Base-by-base conservation (phyloP, 164 flowering plant species). In the Kalanchoe fedtschenkoi region DNA sequence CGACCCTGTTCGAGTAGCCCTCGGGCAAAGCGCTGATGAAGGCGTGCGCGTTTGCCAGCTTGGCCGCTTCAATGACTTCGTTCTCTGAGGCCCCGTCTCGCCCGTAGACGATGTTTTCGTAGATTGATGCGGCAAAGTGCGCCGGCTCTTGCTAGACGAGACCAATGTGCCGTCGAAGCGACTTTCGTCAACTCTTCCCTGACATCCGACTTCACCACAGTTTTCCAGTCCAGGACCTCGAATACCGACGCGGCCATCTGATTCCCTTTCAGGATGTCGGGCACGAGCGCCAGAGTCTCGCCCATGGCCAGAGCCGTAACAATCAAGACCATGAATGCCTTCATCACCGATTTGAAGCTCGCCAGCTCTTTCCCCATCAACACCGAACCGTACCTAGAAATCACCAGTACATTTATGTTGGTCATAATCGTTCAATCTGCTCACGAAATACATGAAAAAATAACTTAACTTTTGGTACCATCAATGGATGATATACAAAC, bases 101-200 rank as follows among this genome's bases (percentile, higher is more conserved):
- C 9, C 99, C 99, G 39, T 95, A 95, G 6, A 87, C 65, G 26
- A 95, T 91, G 82, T 95, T 95, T 59, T 91, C 97, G 15, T 83
- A 87, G 62, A 95, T 91, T 1, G 99, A 69, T 39, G 96, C 84
- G 11, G 95, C 97, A 28, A 95, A 95, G 2, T 91, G 82, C 57
- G 97, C 93, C 3, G 97, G 99, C 65, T 95, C 99, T 75, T 95
- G 99, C 63, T 90, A 97, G 51, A 95, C 99, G 1, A 95, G 74
- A 5, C 95, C 99, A 37, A 95, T 91, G 80, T 84, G 92, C 47
- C 69, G 81, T 29, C 99, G 66, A 0, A 91, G 80, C 26, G 89
- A 84, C 84, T 51, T 62, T 73, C 0, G 65, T 43, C 7, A 91
- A 62, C 58, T 88, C 99, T 68, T 88, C 93, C 26, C 97, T 96